These are phyloP conservation scores for Wickerhamiella allomyrinae DNA, from an alignment of 805 yeast genomes.

Conservation along the genomic window DNA sequence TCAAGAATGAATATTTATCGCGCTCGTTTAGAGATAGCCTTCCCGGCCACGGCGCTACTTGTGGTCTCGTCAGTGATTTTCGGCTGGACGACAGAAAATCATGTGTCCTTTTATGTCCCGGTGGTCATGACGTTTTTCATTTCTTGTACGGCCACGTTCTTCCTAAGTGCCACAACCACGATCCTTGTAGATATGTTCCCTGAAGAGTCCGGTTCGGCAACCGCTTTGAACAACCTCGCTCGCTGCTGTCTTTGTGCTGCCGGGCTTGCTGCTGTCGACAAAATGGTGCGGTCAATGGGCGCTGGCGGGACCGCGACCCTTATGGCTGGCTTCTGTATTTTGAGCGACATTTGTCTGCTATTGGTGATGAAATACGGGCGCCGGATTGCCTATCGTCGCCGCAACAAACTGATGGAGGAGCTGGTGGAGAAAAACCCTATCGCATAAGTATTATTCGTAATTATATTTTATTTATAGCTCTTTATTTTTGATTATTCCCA, in stretches of 20 bases:
- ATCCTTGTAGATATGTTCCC: constrained; percentile 69
- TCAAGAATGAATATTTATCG: constrained; percentile 28
- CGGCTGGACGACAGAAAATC: constrained; percentile 58
- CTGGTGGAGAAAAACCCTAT: too few species aligned
- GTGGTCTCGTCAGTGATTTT: constrained; percentile 34
- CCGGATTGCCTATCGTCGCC: not conserved
- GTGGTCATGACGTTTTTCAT: constrained; percentile 43
- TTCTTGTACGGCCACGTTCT: constrained; percentile 45
- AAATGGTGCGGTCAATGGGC: constrained; percentile 43
- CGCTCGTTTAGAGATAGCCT: constrained; percentile 38
- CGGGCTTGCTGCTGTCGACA: constrained; percentile 50
- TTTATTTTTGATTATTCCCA: too few species aligned
- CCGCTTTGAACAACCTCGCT: constrained; percentile 55
- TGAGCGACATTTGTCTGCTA: constrained; percentile 11
- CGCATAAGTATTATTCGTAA: not conserved
- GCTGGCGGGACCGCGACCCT: constrained; percentile 69
- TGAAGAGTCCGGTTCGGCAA: constrained; percentile 51
- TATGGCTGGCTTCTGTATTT: constrained; percentile 33
- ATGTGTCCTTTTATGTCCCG: constrained; percentile 38
- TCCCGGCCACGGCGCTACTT: constrained; percentile 31
- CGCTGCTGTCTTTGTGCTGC: constrained; percentile 64
- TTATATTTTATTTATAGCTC: not conserved
- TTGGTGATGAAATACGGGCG: constrained; percentile 1
- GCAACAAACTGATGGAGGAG: not conserved
- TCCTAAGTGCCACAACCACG: constrained; percentile 45